Evolutionary conservation across 192 early-diverging fungal genomes (phyloP).

Genomic region (Backusella tuberculispora): DNA sequence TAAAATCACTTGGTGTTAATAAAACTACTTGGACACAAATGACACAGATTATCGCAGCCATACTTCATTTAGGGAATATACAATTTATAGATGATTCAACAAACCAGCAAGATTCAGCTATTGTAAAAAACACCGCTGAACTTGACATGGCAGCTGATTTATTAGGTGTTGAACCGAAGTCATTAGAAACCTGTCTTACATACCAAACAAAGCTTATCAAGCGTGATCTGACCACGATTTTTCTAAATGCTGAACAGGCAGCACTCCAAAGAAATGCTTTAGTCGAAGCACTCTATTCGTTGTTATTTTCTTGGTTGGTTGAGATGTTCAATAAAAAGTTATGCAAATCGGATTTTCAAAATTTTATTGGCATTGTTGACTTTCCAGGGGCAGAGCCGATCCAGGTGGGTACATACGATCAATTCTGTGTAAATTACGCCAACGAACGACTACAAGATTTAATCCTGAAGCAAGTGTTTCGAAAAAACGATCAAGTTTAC

Average conservation of each 20-base stretch:
- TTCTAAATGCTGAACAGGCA: constrained; percentile 74
- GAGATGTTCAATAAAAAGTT: constrained; percentile 82
- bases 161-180: constrained; percentile 73
- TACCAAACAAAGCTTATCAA: constrained; percentile 81
- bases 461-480: constrained; percentile 70
- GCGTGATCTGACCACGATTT: constrained; percentile 78
- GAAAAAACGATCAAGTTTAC: constrained; percentile 64
- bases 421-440: constrained; percentile 77
- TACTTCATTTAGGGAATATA: constrained; percentile 87
- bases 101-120: constrained; percentile 70
- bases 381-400: constrained; percentile 75
- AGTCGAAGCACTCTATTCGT: constrained; percentile 75
- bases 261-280: constrained; percentile 69
- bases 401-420: constrained; percentile 60
- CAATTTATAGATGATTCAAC: constrained; percentile 72
- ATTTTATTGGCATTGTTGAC: constrained; percentile 84
- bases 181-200: constrained; percentile 76
- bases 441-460: constrained; percentile 88
- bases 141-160: constrained; percentile 80
- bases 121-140: constrained; percentile 72
- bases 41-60: constrained; percentile 81
- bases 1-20: constrained; percentile 64
- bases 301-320: constrained; percentile 80
- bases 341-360: constrained; percentile 63
- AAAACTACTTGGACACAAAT: constrained; percentile 76